Percentiles rank a stretch among this genome's conserved stretches.
These are phyloP conservation scores for Chlorella variabilis DNA, from an alignment of 163 green algal genomes.

Conservation along the genomic window DNA sequence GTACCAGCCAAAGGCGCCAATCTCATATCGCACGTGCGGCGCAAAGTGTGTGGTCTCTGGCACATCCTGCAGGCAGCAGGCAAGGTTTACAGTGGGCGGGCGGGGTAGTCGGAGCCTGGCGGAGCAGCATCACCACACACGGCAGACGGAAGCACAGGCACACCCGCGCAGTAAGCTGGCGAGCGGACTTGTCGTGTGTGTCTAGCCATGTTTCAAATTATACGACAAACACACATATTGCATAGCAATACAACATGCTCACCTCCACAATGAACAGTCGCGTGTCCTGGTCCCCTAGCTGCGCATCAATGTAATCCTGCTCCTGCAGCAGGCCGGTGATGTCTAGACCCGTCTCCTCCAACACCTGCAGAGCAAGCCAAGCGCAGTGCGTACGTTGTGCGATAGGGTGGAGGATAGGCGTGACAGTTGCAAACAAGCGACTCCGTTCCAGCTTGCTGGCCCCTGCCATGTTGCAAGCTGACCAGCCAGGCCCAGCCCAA, in stretches of 20 bases:
- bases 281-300: conserved; percentile 64
- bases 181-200: no score
- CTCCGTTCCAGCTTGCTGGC: not conserved
- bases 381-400: no score
- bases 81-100: not conserved
- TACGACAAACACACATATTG: no score
- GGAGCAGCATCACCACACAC: no score
- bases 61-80: conserved; percentile 40
- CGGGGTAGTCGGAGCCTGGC: no score
- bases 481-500: no score
- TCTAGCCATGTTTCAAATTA: no score
- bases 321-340: conserved; percentile 63
- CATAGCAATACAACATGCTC: no score
- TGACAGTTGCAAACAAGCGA: not conserved
- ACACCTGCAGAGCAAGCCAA: conserved; percentile 61
- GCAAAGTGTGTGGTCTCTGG: conserved; percentile 58
- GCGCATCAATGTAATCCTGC: conserved; percentile 71
- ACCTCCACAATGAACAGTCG: conserved; percentile 83
- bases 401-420: no score
- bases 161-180: no score
- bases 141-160: no score
- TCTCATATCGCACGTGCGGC: conserved; percentile 68
- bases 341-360: conserved; percentile 89
- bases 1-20: conserved; percentile 83
- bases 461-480: no score